phyloP scores from a whole-genome alignment of 164 flowering plant genomes.

The Stephania japonica region DNA sequence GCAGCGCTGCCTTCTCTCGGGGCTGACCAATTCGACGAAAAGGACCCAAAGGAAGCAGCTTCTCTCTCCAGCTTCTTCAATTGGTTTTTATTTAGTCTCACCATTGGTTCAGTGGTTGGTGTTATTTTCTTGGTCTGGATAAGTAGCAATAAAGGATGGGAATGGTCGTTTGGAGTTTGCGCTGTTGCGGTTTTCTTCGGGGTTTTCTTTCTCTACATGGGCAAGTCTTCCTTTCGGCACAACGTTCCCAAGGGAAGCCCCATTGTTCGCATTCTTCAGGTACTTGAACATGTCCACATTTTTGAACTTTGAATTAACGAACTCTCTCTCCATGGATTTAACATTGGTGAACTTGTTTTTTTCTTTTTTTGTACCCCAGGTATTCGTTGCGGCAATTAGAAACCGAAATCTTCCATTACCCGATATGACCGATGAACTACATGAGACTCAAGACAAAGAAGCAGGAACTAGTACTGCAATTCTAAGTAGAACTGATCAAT shows the following conservation, averaged over 20 bases:
- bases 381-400: slow-evolving; percentile 49
- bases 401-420: slow-evolving; percentile 52
- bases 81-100: slow-evolving; percentile 56
- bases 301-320: background rate
- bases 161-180: slow-evolving; percentile 52
- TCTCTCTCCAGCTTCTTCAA: slow-evolving; percentile 62
- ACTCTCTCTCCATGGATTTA: background rate
- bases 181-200: slow-evolving; percentile 35
- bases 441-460: slow-evolving; percentile 51
- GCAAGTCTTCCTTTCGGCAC: slow-evolving; percentile 41
- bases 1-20: slow-evolving; percentile 66
- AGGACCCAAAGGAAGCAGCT: slow-evolving; percentile 43
- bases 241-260: slow-evolving; percentile 56
- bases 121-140: slow-evolving; percentile 65
- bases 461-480: slow-evolving; percentile 28
- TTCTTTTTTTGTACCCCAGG: slow-evolving; percentile 27
- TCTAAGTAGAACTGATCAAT: slow-evolving; percentile 55
- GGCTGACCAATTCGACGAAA: slow-evolving; percentile 68
- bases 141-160: slow-evolving; percentile 57
- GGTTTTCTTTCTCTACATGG: slow-evolving; percentile 40
- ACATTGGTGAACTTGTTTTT: background rate
- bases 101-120: slow-evolving; percentile 50
- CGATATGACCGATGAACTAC: slow-evolving; percentile 31
- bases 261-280: slow-evolving; percentile 51
- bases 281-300: slow-evolving; percentile 11